Evolutionary conservation across 495 filamentous ascomycete species (phyloP), one percentile per base, ranked within the genome.

Genomic region (Aspergillus bertholletiae): DNA sequence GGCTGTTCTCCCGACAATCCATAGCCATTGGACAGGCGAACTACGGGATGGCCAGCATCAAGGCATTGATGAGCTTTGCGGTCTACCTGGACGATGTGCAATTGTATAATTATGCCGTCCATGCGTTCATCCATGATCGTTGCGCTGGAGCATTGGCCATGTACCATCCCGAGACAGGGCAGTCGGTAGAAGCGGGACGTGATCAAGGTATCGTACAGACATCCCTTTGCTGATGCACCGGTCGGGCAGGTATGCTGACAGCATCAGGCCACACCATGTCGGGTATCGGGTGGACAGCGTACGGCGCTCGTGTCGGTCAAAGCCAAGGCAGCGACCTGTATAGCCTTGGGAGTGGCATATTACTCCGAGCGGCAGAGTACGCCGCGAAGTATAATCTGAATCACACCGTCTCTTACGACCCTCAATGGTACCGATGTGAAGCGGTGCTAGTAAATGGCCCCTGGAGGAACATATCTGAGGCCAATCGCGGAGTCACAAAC

Each of bases 11-110:
- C 2, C 62, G 69, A 4, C 69, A 71, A 48, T 57, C 53, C 0
- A 57, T 62, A 2, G 55, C 69, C 28, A 64, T 70, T 47, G 68
- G 72, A 2, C 71, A 75, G 48, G 69, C 48, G 17, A 51, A 57
- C 23, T 57, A 51, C n/a, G 54, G 48, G 7, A 57, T 57, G 47
- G 54, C 30, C 60, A 67, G 64, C 44, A 73, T 73, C 32, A 67
- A 68, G 32, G 58, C 66, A 0, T 51, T 74, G 11, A 39, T 75
- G n/a, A 64, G 53, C 18, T 72, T 75, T 54, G 65, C 69, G 5
- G 68, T 72, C 9, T 75, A 75, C 47, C 57, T 73, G 12, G 66
- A 74, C 17, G 72, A 73, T 49, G 63, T 73, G 20, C 47, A 54
- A 9, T 47, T 71, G 54, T 71, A 69, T 41, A 73, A 71, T 27